Evolutionary conservation across 2,329 filamentous ascomycete species (phyloP).

Genomic region (Aspergillus ochraceoroseus): DNA sequence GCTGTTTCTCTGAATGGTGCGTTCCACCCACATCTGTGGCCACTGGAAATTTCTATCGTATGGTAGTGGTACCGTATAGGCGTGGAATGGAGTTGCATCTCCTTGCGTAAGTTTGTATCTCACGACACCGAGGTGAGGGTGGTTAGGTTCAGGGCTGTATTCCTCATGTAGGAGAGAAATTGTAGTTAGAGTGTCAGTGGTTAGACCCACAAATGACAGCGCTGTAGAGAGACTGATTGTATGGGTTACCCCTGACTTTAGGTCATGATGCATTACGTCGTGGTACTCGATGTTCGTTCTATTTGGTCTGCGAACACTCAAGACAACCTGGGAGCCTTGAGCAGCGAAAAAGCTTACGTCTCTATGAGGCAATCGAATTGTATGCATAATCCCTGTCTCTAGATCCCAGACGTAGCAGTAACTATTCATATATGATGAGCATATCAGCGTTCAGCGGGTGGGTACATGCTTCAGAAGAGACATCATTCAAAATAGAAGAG

Average conservation of each 20-base stretch:
- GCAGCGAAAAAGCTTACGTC: slow-evolving; percentile 19
- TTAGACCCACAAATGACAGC: slow-evolving; percentile 18
- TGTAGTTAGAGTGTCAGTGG: too few relatives aligned
- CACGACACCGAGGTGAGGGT: slow-evolving; percentile 13
- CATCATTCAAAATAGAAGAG: too few relatives aligned
- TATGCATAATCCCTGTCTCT: slow-evolving; percentile 18
- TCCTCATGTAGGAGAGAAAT: too few relatives aligned
- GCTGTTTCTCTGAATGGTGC: slow-evolving; percentile 4
- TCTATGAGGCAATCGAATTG: slow-evolving; percentile 28
- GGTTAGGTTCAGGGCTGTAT: not conserved
- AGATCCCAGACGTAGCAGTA: slow-evolving; percentile 33
- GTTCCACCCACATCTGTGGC: not conserved
- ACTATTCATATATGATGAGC: slow-evolving; percentile 15
- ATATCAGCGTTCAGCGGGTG: not conserved
- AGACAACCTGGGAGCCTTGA: slow-evolving; percentile 21
- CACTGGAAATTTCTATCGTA: not conserved
- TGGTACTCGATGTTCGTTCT: not conserved
- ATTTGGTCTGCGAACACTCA: slow-evolving; percentile 11
- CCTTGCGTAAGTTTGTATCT: slow-evolving; percentile 11
- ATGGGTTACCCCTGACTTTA: slow-evolving; percentile 18
- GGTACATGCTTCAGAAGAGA: too few relatives aligned
- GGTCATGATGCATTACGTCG: slow-evolving; percentile 24
- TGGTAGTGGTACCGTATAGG: slow-evolving; percentile 8
- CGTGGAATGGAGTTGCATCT: not conserved
- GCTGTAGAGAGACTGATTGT: slow-evolving; percentile 9